These are phyloP conservation scores for Biscogniauxia mediterranea DNA, from an alignment of 2,329 filamentous ascomycete genomes.

Conservation along the genomic window DNA sequence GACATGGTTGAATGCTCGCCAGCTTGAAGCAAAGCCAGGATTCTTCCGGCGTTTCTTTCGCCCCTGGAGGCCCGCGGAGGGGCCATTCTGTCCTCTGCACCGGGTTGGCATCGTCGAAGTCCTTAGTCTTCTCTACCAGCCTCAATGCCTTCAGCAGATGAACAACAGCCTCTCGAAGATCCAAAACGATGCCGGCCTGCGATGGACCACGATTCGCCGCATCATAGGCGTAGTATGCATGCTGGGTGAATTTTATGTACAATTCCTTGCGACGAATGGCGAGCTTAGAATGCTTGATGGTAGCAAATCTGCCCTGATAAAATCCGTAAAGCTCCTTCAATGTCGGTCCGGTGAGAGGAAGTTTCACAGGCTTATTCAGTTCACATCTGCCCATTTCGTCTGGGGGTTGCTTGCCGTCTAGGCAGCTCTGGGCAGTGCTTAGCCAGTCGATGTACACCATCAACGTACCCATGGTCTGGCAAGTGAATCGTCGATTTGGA, in stretches of 20 bases:
- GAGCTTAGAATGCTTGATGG: constrained; percentile 19
- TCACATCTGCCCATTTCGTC: constrained; percentile 6
- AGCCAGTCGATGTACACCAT: constrained; percentile 16
- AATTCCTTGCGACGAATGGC: constrained; percentile 13
- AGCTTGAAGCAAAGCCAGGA: constrained; percentile 27
- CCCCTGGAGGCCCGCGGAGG: constrained; percentile 2
- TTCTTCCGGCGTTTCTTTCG: constrained; percentile 12
- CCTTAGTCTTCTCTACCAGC: constrained; percentile 15
- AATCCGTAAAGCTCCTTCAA: constrained; percentile 12
- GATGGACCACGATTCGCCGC: constrained; percentile 8
- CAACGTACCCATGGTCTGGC: constrained; percentile 18
- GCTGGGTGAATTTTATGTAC: constrained; percentile 15
- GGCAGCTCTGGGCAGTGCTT: constrained; percentile 14
- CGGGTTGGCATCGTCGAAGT: constrained; percentile 24
- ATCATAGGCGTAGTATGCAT: constrained; percentile 17
- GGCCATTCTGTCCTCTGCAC: constrained; percentile 25
- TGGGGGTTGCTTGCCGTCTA: constrained; percentile 14
- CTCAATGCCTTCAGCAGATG: constrained; percentile 20
- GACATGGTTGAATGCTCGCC: constrained; percentile 24
- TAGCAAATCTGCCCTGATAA: constrained; percentile 10
- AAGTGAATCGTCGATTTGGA: not conserved
- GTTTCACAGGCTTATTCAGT: constrained; percentile 7
- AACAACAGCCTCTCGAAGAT: constrained; percentile 13
- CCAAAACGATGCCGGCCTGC: constrained; percentile 9
- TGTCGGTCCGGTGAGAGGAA: constrained; percentile 15